phyloP scores from a whole-genome alignment of 495 filamentous ascomycete genomes.

The Delitschia confertaspora region DNA sequence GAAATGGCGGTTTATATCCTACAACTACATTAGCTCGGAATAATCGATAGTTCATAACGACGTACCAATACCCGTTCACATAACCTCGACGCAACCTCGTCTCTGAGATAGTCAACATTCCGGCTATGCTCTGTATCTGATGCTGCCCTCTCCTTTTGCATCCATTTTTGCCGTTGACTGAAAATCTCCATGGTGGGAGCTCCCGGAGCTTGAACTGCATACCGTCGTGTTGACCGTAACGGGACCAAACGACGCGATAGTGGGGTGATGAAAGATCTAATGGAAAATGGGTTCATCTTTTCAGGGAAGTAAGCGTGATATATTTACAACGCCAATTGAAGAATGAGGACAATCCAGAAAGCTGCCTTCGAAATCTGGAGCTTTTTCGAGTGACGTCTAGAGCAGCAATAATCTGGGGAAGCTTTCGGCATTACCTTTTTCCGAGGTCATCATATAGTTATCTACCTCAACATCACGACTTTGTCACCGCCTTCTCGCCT shows the following conservation, averaged over 20 bases:
- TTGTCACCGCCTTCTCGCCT: neutral
- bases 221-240: constrained; percentile 38
- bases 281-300: constrained; percentile 16
- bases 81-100: constrained; percentile 78
- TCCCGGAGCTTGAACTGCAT: constrained; percentile 68
- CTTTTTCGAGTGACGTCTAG: too few species aligned
- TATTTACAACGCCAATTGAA: too few species aligned
- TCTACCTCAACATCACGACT: neutral
- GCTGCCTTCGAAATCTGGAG: too few species aligned
- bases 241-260: constrained; percentile 13
- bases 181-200: constrained; percentile 80
- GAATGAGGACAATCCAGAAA: too few species aligned
- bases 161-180: constrained; percentile 73
- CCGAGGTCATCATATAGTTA: neutral
- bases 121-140: constrained; percentile 59
- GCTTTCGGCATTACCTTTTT: too few species aligned
- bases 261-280: constrained; percentile 23
- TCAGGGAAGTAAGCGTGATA: neutral
- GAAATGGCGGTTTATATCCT: constrained; percentile 89
- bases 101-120: constrained; percentile 79
- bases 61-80: constrained; percentile 77
- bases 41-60: constrained; percentile 5
- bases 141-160: constrained; percentile 84
- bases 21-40: too few species aligned
- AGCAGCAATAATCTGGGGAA: too few species aligned